A percentile compares a stretch with the other conserved stretches of the same genome.
phyloP scores from a whole-genome alignment of 805 yeast species.

The Blastobotrys attinorum region DNA sequence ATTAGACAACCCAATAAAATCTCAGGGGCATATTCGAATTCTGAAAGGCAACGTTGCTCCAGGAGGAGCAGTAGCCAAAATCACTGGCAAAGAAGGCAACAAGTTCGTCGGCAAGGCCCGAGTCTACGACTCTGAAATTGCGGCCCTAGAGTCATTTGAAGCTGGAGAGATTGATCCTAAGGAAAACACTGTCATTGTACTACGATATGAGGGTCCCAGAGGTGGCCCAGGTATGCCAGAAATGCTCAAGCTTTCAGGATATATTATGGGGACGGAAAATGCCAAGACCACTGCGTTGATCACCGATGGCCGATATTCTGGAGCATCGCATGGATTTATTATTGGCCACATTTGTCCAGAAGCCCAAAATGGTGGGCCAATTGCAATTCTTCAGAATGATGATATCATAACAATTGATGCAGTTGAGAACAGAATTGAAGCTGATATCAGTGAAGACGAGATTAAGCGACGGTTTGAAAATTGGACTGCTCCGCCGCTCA shows the following conservation, averaged over 20 bases:
- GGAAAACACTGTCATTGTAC: conserved; percentile 87
- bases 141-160: conserved; percentile 75
- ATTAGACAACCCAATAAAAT: conserved; percentile 70
- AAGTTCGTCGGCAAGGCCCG: conserved; percentile 83
- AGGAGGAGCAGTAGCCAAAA: conserved; percentile 90
- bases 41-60: conserved; percentile 86
- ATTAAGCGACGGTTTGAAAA: conserved; percentile 59
- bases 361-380: conserved; percentile 97
- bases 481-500: conserved; percentile 78
- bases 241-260: conserved; percentile 94
- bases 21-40: conserved; percentile 78
- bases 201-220: conserved; percentile 95
- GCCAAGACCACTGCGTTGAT: conserved; percentile 82
- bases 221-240: conserved; percentile 99
- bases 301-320: conserved; percentile 96
- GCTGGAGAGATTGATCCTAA: conserved; percentile 83
- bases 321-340: conserved; percentile 96
- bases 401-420: conserved; percentile 86
- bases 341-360: conserved; percentile 97
- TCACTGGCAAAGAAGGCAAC: conserved; percentile 96
- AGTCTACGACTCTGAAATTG: conserved; percentile 78
- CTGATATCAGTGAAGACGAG: conserved; percentile 60
- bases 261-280: conserved; percentile 92
- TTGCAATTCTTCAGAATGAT: conserved; percentile 83
- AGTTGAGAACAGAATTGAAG: conserved; percentile 77